Conservation (phyloP, 2,329 filamentous ascomycete genomes). For the Alternaria gansuensis region DNA sequence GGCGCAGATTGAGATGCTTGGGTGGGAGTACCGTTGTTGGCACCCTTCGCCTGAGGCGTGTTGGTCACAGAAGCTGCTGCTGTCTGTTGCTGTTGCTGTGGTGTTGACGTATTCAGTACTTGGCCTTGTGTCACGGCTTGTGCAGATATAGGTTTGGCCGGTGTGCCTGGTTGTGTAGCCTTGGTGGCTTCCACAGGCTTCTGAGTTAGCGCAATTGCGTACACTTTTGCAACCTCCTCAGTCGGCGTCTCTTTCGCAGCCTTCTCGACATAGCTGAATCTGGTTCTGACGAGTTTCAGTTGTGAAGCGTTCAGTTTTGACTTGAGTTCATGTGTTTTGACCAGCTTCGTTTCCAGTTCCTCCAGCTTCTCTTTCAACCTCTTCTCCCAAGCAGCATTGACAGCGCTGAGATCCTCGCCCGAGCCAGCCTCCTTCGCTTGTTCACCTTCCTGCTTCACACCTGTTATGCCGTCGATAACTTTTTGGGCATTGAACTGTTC, state of each 20-base stretch:
- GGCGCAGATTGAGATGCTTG: conserved; percentile 20
- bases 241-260: conserved; percentile 87
- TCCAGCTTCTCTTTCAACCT: conserved; percentile 50
- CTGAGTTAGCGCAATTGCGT: conserved; percentile 77
- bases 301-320: conserved; percentile 76
- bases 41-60: conserved; percentile 29
- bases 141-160: conserved; percentile 24
- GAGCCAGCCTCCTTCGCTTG: conserved; percentile 25
- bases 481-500: conserved; percentile 27
- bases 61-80: conserved; percentile 4
- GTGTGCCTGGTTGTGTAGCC: conserved; percentile 31
- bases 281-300: conserved; percentile 69
- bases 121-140: conserved; percentile 14
- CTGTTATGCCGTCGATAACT: conserved; percentile 16
- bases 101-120: conserved; percentile 10
- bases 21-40: conserved; percentile 17
- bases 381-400: conserved; percentile 50
- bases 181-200: conserved; percentile 54
- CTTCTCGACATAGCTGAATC: conserved; percentile 79
- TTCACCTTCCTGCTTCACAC: conserved; percentile 26
- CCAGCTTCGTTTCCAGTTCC: conserved; percentile 63
- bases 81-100: conserved; percentile 32
- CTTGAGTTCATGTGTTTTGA: conserved; percentile 66
- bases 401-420: conserved; percentile 29
- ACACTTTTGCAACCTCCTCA: conserved; percentile 84